Evolutionary conservation across 768 basidiomycete genomes (phyloP).

Genomic region (Inosperma sp.): DNA sequence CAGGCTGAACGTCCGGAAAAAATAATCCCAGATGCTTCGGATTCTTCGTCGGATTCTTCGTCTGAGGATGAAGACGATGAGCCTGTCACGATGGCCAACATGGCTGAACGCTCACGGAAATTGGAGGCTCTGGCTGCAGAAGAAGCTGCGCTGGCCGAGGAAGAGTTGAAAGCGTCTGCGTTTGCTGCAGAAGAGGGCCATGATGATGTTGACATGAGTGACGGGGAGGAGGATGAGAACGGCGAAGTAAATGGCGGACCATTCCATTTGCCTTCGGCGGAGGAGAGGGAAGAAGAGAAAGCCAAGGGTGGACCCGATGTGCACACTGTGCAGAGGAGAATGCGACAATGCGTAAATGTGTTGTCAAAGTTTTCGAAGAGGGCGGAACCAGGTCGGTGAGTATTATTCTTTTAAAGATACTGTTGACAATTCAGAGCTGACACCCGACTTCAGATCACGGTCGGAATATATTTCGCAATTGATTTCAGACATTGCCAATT

Average conservation of each 20-base stretch:
- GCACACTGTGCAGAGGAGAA: conserved; percentile 70
- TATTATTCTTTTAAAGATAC: conserved; percentile 4
- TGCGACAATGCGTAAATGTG: conserved; percentile 71
- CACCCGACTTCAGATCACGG: conserved; percentile 54
- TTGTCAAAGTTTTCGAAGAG: conserved; percentile 68
- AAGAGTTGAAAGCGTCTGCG: conserved; percentile 37
- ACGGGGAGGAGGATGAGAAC: conserved; percentile 44
- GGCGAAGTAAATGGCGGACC: conserved; percentile 40
- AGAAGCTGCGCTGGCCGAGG: conserved; percentile 54
- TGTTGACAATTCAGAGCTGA: too few relatives aligned
- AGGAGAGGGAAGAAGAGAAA: conserved; percentile 71
- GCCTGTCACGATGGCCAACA: conserved; percentile 70
- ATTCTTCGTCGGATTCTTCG: conserved; percentile 34
- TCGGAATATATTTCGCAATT: conserved; percentile 89
- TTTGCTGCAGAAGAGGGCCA: conserved; percentile 41
- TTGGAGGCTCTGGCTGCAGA: conserved; percentile 62
- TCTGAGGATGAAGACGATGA: conserved; percentile 46
- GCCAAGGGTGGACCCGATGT: conserved; percentile 65
- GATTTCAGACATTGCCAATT: conserved; percentile 83
- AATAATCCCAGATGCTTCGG: conserved; percentile 49
- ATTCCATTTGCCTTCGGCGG: conserved; percentile 65
- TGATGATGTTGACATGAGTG: conserved; percentile 39
- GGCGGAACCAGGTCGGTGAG: conserved; percentile 65
- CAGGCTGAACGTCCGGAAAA: conserved; percentile 44
- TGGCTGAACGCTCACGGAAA: conserved; percentile 76